Conservation (phyloP, 1,284 basidiomycete species). For the Meripilus lineatus region DNA sequence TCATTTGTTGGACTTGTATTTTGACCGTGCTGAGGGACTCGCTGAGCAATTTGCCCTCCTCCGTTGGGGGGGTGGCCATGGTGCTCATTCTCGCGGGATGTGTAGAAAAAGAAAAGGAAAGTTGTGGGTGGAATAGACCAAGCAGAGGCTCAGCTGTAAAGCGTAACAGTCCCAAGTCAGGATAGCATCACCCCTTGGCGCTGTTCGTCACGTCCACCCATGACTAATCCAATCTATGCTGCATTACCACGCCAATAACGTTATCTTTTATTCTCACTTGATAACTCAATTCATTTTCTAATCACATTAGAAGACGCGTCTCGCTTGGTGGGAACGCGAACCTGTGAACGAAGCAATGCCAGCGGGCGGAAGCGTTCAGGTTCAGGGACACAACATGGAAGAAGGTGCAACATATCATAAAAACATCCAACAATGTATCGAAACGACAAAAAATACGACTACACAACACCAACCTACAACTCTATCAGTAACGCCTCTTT, state of each 20-base stretch:
- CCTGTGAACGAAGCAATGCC: no score
- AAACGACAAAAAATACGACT: neutral
- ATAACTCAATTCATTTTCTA: no score
- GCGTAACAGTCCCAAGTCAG: no score
- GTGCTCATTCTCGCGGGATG: neutral
- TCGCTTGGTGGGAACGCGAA: no score
- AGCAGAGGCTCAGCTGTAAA: no score
- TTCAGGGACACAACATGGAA: neutral
- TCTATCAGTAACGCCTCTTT: slow-evolving; percentile 86
- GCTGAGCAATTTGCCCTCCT: slow-evolving; percentile 78
- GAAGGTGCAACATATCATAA: neutral
- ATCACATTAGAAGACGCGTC: no score
- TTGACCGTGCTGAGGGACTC: slow-evolving; percentile 85
- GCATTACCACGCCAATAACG: neutral
- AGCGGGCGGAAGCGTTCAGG: no score
- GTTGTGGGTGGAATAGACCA: neutral
- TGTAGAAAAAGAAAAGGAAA: neutral
- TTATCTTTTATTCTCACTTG: neutral
- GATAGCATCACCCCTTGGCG: no score
- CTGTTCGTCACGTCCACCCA: no score
- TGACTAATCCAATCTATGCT: neutral
- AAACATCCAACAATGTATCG: slow-evolving; percentile 3
- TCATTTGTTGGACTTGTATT: slow-evolving; percentile 92
- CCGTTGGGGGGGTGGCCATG: slow-evolving; percentile 26
- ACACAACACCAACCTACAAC: slow-evolving; percentile 32